These are phyloP conservation scores for Diaporthe vaccinii DNA, from an alignment of 2,329 filamentous ascomycete genomes.

Conservation along the genomic window DNA sequence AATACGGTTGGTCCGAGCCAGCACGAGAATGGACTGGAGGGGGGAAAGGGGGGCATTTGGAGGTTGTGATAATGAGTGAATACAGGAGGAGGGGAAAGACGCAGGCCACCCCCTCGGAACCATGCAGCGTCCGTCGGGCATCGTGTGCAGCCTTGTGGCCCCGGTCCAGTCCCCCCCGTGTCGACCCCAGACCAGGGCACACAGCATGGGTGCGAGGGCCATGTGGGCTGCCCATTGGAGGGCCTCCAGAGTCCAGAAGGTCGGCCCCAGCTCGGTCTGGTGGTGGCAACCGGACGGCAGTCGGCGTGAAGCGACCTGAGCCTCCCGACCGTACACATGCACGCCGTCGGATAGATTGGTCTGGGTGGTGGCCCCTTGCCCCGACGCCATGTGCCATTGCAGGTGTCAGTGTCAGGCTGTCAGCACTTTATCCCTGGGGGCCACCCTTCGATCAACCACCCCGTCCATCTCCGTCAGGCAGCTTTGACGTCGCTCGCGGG, in stretches of 20 bases:
- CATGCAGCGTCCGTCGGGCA: constrained; percentile 32
- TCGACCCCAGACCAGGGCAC: constrained; percentile 12
- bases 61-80: background rate
- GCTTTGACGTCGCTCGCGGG: constrained; percentile 2
- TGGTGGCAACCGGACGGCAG: constrained; percentile 30
- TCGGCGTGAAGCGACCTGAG: constrained; percentile 34
- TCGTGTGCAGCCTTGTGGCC: constrained; percentile 21
- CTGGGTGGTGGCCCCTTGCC: constrained; percentile 9
- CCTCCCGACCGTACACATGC: constrained; percentile 16
- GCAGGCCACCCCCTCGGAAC: constrained; percentile 14
- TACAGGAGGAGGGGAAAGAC: background rate
- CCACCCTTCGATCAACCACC: background rate
- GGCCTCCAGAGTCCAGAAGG: constrained; percentile 5
- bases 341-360: background rate
- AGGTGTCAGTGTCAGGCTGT: constrained; percentile 37
- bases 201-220: constrained; percentile 1
- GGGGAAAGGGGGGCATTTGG: background rate
- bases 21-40: constrained; percentile 5
- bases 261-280: constrained; percentile 13
- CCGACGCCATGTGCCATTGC: constrained; percentile 27
- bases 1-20: background rate
- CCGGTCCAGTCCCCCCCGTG: constrained; percentile 15
- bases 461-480: constrained; percentile 26
- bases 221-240: constrained; percentile 5
- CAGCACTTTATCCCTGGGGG: constrained; percentile 20